Percentiles rank a stretch among this genome's conserved stretches.
phyloP scores from a whole-genome alignment of 257 asterid species.

The Buddleja alternifolia region DNA sequence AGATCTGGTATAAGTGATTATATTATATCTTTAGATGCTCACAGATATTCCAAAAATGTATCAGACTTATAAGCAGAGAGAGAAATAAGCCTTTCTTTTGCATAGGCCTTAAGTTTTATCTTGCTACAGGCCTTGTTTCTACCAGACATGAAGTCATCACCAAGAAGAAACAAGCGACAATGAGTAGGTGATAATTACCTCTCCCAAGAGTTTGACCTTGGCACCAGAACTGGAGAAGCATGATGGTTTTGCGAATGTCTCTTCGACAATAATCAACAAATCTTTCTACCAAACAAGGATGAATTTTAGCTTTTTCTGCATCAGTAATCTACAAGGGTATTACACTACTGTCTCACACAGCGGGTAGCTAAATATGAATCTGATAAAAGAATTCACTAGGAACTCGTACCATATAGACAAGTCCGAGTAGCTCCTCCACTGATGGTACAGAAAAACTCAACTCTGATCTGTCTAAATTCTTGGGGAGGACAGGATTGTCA shows the following conservation, averaged over 20 bases:
- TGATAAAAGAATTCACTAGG: conserved; percentile 10
- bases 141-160: conserved; percentile 17
- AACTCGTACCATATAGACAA: conserved; percentile 60
- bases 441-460: conserved; percentile 67
- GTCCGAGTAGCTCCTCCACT: conserved; percentile 59
- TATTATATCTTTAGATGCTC: not conserved
- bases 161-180: conserved; percentile 33
- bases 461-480: conserved; percentile 73
- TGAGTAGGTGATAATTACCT: conserved; percentile 48
- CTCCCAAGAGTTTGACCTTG: conserved; percentile 59
- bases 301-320: conserved; percentile 61
- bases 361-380: conserved; percentile 9
- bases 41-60: not conserved
- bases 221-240: conserved; percentile 94
- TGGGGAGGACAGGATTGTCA: conserved; percentile 75
- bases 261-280: conserved; percentile 66
- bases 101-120: not conserved
- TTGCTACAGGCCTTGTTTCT: conserved; percentile 10
- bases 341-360: conserved; percentile 26
- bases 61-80: not conserved
- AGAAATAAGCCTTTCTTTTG: not conserved
- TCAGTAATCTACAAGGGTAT: conserved; percentile 70
- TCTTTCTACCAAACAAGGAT: conserved; percentile 69
- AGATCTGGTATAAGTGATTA: conserved; percentile 2
- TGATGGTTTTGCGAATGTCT: conserved; percentile 89